Evolutionary conservation across 2,329 filamentous ascomycete species (phyloP).

Genomic region (Ceratocystis alfenasii): DNA sequence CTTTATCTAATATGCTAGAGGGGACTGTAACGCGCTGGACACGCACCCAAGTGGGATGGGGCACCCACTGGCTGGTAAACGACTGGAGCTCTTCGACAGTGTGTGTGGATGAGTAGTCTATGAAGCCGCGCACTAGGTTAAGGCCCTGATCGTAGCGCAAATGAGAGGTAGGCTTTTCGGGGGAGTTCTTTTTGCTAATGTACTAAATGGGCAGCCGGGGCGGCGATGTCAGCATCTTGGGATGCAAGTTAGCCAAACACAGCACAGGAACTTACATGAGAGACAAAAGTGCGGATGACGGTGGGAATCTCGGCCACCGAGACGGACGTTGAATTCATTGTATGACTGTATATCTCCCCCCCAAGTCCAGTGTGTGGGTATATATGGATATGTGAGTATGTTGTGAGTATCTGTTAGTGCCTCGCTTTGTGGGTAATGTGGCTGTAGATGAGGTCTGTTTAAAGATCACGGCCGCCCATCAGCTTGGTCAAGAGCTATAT

Average conservation of each 20-base stretch:
- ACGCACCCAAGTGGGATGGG: conserved; percentile 76
- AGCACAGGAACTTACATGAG: conserved; percentile 52
- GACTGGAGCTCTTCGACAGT: conserved; percentile 86
- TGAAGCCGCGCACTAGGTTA: conserved; percentile 73
- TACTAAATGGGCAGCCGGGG: conserved; percentile 44
- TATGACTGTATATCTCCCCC: background rate
- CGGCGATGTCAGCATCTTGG: background rate
- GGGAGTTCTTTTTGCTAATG: conserved; percentile 46
- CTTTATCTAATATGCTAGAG: conserved; percentile 47
- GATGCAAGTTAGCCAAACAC: background rate
- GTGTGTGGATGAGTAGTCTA: conserved; percentile 73
- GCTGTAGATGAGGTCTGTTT: background rate
- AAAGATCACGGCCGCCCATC: background rate
- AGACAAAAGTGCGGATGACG: conserved; percentile 73
- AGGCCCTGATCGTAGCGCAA: conserved; percentile 92
- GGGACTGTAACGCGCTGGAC: conserved; percentile 58
- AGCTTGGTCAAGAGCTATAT: background rate
- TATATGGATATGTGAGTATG: background rate
- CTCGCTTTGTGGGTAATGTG: background rate
- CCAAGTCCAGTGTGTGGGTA: background rate
- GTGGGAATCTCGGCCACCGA: conserved; percentile 76
- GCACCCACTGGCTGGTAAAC: conserved; percentile 87
- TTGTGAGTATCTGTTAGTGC: background rate
- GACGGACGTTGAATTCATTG: conserved; percentile 62
- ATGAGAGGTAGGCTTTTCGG: conserved; percentile 75